phyloP scores from a whole-genome alignment of 768 basidiomycete species.

The Dacryopinax primogenitus region DNA sequence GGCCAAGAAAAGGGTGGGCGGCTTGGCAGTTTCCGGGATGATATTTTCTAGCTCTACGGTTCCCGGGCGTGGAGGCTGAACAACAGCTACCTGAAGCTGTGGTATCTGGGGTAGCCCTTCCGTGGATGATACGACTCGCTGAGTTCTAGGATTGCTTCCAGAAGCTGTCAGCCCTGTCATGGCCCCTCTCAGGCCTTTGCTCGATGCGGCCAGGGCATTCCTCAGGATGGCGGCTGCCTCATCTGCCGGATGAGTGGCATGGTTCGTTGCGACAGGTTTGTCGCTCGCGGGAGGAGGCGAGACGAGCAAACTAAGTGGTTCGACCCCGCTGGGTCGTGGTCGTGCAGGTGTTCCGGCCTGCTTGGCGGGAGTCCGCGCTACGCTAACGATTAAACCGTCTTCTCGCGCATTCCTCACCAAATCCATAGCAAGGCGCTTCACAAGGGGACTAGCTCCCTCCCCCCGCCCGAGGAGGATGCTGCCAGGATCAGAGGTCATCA shows the following conservation, averaged over 20 bases:
- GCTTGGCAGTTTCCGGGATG: constrained; percentile 64
- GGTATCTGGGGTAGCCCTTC: not conserved
- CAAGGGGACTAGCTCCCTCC: constrained; percentile 45
- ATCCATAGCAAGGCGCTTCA: constrained; percentile 50
- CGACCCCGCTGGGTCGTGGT: not conserved
- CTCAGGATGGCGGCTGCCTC: not conserved
- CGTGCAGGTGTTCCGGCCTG: not conserved
- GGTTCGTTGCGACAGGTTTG: not conserved
- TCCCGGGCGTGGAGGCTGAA: constrained; percentile 20
- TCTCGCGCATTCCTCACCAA: constrained; percentile 59
- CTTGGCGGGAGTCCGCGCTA: constrained; percentile 26
- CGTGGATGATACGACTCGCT: not conserved
- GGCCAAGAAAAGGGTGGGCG: constrained; percentile 73
- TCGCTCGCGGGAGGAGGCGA: not conserved
- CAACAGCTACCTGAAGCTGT: constrained; percentile 14
- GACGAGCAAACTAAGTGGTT: not conserved
- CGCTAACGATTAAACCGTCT: constrained; percentile 29
- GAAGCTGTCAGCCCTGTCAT: not conserved
- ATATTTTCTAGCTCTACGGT: constrained; percentile 46
- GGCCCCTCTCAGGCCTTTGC: constrained; percentile 1
- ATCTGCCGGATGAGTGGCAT: not conserved
- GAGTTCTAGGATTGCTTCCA: not conserved
- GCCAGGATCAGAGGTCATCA: constrained; percentile 69
- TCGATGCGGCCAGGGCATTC: not conserved
- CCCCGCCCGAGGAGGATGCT: constrained; percentile 66